Conservation (phyloP, 176 grass and related monocot species). For the Eragrostis nindensis region DNA sequence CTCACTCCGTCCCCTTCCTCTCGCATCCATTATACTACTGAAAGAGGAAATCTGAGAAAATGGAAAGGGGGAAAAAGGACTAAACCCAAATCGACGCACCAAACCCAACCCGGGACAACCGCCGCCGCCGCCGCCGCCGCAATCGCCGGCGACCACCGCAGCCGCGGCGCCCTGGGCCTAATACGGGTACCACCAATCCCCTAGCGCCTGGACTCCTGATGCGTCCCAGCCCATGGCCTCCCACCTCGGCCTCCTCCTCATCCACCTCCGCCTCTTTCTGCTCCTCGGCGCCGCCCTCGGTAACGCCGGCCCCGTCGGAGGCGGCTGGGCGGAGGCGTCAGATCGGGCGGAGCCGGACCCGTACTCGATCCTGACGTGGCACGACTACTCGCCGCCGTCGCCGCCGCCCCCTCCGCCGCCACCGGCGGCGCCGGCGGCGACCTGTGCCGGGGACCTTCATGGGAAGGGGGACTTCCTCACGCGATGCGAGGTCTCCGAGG, state of each 20-base stretch:
- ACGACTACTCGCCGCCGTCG: conserved; percentile 93
- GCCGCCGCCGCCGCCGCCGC: conserved; percentile 4
- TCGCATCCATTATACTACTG: conserved; percentile 20
- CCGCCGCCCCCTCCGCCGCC: conserved; percentile 75
- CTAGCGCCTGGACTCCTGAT: conserved; percentile 62
- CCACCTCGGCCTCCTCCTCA: conserved; percentile 46
- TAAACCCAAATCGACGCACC: conserved; percentile 61
- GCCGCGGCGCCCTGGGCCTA: conserved; percentile 15
- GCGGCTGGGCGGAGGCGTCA: conserved; percentile 15
- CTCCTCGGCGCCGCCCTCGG: conserved; percentile 36
- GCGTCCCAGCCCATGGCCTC: conserved; percentile 79
- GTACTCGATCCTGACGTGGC: conserved; percentile 95
- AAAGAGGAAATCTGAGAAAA: conserved; percentile 15
- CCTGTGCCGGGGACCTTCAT: conserved; percentile 71
- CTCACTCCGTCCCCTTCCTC: not conserved
- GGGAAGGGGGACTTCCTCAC: conserved; percentile 80
- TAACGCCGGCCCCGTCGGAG: conserved; percentile 47
- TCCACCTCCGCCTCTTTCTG: conserved; percentile 45
- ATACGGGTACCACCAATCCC: not conserved
- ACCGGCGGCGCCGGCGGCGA: conserved; percentile 63
- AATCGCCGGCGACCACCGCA: conserved; percentile 29
- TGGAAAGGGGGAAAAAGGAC: conserved; percentile 19
- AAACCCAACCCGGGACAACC: conserved; percentile 41
- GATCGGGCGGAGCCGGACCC: conserved; percentile 56
- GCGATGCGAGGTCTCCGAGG: conserved; percentile 70